Conservation (phyloP, 352 stramenopile species). For the Phytopythium kandeliae region DNA sequence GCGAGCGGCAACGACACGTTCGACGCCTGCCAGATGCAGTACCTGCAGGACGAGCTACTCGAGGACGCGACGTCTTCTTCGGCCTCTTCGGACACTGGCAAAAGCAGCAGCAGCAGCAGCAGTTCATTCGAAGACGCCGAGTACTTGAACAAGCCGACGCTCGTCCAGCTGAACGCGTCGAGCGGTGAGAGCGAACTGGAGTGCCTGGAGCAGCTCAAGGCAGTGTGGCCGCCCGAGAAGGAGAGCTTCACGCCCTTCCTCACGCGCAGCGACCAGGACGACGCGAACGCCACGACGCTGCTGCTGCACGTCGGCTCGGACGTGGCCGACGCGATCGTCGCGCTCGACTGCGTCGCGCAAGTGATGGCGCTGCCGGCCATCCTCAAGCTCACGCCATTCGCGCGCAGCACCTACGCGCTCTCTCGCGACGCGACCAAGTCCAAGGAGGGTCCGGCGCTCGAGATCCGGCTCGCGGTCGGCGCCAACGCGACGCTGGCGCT, state of each 20-base stretch:
- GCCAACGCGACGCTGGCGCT: slow-evolving; percentile 21
- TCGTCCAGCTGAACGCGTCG: slow-evolving; percentile 38
- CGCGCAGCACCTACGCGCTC: slow-evolving; percentile 34
- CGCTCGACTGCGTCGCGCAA: slow-evolving; percentile 37
- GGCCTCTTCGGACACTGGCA: slow-evolving; percentile 9
- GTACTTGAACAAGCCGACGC: slow-evolving; percentile 23
- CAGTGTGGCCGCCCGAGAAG: slow-evolving; percentile 23
- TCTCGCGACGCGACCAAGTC: slow-evolving; percentile 9
- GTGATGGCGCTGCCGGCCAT: slow-evolving; percentile 42
- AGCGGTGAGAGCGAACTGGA: slow-evolving; percentile 29
- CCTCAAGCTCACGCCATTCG: slow-evolving; percentile 72
- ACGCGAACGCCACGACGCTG: slow-evolving; percentile 35
- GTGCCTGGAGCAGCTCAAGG: slow-evolving; percentile 35
- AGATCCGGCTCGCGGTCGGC: slow-evolving; percentile 49
- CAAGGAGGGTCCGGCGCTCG: slow-evolving; percentile 37
- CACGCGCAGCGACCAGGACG: slow-evolving; percentile 32
- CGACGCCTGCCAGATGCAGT: slow-evolving; percentile 62
- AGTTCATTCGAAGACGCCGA: slow-evolving; percentile 28
- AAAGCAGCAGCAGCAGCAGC: too few species aligned
- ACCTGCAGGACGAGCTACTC: slow-evolving; percentile 55
- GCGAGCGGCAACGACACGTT: slow-evolving; percentile 41
- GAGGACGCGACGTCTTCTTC: slow-evolving; percentile 26
- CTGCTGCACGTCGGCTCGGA: slow-evolving; percentile 42
- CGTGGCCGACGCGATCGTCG: slow-evolving; percentile 23
- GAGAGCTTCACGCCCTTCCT: slow-evolving; percentile 48